Evolutionary conservation across 441 rosid species (phyloP).

Genomic region (Pelargonium cotyledonis): DNA sequence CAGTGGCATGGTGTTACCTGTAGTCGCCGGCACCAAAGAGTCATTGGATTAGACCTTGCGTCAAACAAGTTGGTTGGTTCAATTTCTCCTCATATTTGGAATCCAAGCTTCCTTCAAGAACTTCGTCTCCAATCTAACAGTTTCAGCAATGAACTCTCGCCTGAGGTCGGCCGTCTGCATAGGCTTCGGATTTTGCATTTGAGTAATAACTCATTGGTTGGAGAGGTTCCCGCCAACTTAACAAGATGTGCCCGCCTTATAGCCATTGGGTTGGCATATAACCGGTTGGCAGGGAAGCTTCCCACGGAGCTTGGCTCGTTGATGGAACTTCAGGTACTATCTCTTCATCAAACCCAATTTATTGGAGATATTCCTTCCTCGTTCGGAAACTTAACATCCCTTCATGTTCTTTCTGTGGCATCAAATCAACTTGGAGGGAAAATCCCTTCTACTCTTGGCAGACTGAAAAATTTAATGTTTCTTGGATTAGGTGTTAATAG

Average conservation of each 20-base stretch:
- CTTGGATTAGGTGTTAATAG: not conserved
- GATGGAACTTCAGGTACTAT: not conserved
- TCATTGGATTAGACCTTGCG: not conserved
- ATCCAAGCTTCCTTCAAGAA: slow-evolving; percentile 12
- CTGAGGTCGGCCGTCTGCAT: not conserved
- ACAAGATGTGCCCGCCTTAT: slow-evolving; percentile 6
- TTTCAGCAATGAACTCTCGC: slow-evolving; percentile 4
- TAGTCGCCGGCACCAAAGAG: slow-evolving; percentile 6
- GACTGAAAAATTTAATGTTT: not conserved
- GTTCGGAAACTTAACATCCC: slow-evolving; percentile 22
- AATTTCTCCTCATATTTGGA: slow-evolving; percentile 19
- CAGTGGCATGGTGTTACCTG: slow-evolving; percentile 15
- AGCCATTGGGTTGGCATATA: not conserved
- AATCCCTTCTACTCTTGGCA: slow-evolving; percentile 16
- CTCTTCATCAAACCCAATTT: not conserved
- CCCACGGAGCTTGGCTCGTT: not conserved
- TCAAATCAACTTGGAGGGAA: not conserved
- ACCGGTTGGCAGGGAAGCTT: slow-evolving; percentile 2
- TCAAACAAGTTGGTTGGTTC: slow-evolving; percentile 5
- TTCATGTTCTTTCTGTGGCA: accelerated
- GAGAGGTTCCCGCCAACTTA: slow-evolving; percentile 10
- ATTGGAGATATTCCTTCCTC: slow-evolving; percentile 12
- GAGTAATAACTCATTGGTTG: slow-evolving; percentile 8
- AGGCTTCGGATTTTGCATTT: not conserved
- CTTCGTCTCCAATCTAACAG: not conserved